A percentile compares a stretch with the other conserved stretches of the same genome.
phyloP scores from a whole-genome alignment of 1,284 basidiomycete species.

The Phellopilus nigrolimitatus region DNA sequence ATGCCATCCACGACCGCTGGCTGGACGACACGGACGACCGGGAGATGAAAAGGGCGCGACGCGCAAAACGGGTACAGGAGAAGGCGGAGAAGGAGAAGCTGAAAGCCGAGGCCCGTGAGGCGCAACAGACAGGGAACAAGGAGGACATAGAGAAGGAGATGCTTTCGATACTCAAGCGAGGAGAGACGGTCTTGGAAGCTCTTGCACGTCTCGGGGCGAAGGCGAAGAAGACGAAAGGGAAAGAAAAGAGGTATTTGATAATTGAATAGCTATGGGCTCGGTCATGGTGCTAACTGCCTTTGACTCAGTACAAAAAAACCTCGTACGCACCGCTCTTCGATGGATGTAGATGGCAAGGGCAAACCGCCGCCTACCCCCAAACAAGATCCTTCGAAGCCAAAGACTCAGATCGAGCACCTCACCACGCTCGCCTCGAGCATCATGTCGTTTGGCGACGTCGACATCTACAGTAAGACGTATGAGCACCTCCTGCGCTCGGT shows the following conservation, averaged over 20 bases:
- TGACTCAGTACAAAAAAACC: constrained; percentile 25
- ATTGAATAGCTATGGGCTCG: background rate
- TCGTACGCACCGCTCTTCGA: constrained; percentile 1
- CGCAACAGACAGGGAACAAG: constrained; percentile 55
- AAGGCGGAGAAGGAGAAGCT: constrained; percentile 65
- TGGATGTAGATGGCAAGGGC: constrained; percentile 15
- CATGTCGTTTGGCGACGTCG: constrained; percentile 77
- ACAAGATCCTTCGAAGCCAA: constrained; percentile 32
- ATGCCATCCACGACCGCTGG: constrained; percentile 93
- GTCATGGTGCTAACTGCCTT: background rate
- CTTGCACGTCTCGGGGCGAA: constrained; percentile 79
- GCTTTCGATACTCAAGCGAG: constrained; percentile 73
- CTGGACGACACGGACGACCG: constrained; percentile 85
- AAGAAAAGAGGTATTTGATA: constrained; percentile 37
- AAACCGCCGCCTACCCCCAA: constrained; percentile 25
- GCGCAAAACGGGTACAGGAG: constrained; percentile 63
- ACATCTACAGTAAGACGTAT: constrained; percentile 80
- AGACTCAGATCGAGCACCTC: constrained; percentile 65
- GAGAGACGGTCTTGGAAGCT: constrained; percentile 88
- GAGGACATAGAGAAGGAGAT: constrained; percentile 64
- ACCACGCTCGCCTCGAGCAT: constrained; percentile 80
- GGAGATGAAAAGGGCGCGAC: constrained; percentile 81
- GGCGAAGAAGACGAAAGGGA: constrained; percentile 53
- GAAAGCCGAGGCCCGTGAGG: constrained; percentile 67
- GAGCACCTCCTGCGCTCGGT: constrained; percentile 76